Percentiles rank a stretch among this genome's conserved stretches.
phyloP scores from a whole-genome alignment of 306 rosid genomes.

The Castanopsis chinensis region DNA sequence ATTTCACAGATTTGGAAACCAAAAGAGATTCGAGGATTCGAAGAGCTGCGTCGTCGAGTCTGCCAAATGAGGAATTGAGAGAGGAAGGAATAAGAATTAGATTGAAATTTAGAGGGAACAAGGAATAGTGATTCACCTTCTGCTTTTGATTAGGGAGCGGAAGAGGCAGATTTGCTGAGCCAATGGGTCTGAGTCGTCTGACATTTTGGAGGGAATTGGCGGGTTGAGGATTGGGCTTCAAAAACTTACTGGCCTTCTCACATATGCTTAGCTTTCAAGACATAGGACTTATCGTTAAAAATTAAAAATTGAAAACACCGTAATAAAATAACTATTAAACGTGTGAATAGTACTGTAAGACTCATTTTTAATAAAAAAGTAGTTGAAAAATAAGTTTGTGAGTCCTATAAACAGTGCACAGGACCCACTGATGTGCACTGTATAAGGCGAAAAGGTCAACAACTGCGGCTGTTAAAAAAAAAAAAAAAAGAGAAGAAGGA shows the following conservation, averaged over 20 bases:
- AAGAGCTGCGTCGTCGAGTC: slow-evolving; percentile 49
- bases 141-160: slow-evolving; percentile 41
- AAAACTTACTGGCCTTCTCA: background rate
- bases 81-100: background rate
- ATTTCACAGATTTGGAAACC: slow-evolving; percentile 53
- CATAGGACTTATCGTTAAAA: too few species aligned
- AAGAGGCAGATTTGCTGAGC: slow-evolving; percentile 42
- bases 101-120: background rate
- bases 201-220: slow-evolving; percentile 47
- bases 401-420: too few species aligned
- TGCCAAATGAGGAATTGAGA: slow-evolving; percentile 20
- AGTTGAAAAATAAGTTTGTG: too few species aligned
- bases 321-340: too few species aligned
- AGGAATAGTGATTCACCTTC: slow-evolving; percentile 39
- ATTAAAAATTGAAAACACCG: too few species aligned
- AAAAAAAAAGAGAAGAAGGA: too few species aligned
- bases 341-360: too few species aligned
- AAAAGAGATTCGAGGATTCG: slow-evolving; percentile 49
- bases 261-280: background rate
- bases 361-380: too few species aligned
- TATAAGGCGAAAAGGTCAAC: too few species aligned
- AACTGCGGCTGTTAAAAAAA: too few species aligned
- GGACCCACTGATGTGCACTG: too few species aligned
- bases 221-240: slow-evolving; percentile 4
- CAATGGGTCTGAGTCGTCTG: slow-evolving; percentile 16